A percentile compares a stretch with the other conserved stretches of the same genome.
Evolutionary conservation across 192 early-diverging fungal species (phyloP).

Genomic region (Coemansia sp.): DNA sequence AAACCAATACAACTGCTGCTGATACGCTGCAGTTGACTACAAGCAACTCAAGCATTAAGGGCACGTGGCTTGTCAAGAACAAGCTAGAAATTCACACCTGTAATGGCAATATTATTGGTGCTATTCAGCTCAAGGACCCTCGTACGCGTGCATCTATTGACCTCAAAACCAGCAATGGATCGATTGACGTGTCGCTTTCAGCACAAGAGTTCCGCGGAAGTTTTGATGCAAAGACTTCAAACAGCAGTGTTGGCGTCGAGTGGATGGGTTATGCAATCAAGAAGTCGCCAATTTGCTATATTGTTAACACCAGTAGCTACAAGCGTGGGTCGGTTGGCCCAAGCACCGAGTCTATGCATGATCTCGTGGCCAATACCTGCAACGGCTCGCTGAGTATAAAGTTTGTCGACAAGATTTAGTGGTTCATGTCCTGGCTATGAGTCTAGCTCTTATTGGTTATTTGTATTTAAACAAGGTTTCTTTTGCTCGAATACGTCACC

Average conservation of each 20-base stretch:
- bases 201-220: background rate
- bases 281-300: background rate
- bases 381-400: background rate
- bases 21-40: slow-evolving; percentile 2
- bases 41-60: background rate
- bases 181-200: background rate
- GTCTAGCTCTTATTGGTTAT: too few relatives aligned
- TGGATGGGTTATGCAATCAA: background rate
- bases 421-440: too few relatives aligned
- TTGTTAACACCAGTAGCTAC: slow-evolving; percentile 3
- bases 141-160: background rate
- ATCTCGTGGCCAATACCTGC: slow-evolving; percentile 1
- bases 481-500: too few relatives aligned
- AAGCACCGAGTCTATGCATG: background rate
- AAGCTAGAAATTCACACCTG: slow-evolving; percentile 11
- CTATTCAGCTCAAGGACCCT: slow-evolving; percentile 1
- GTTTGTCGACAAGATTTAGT: background rate
- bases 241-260: slow-evolving; percentile 5
- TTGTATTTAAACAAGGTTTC: too few relatives aligned
- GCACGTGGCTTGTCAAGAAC: slow-evolving; percentile 4
- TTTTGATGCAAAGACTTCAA: slow-evolving; percentile 3
- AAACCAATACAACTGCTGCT: background rate
- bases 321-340: slow-evolving; percentile 2
- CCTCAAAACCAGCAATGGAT: slow-evolving; percentile 1
- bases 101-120: slow-evolving; percentile 19